These are phyloP conservation scores for Cutaneotrichosporon cutaneum DNA, from an alignment of 1,284 basidiomycete genomes.

Conservation along the genomic window DNA sequence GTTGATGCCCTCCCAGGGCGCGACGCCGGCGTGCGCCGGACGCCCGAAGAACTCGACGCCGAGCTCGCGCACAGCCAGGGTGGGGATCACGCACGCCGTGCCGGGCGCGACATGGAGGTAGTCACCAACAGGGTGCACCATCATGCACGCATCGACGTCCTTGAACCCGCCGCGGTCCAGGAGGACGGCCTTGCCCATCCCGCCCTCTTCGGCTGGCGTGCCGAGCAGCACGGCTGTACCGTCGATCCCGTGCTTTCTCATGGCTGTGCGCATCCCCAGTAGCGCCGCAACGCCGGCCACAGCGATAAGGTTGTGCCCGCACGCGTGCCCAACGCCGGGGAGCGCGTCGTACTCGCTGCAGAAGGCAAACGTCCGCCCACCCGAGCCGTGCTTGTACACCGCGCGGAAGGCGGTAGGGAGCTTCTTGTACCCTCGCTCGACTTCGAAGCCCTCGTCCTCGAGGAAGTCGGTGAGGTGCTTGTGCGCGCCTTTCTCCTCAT, in stretches of 20 bases:
- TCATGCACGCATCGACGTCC: slow-evolving; percentile 32
- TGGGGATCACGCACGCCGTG: slow-evolving; percentile 24
- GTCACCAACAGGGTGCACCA: slow-evolving; percentile 27
- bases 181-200: slow-evolving; percentile 72
- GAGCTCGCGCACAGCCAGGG: slow-evolving; percentile 34
- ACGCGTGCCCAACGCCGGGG: slow-evolving; percentile 67
- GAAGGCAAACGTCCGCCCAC: slow-evolving; percentile 64
- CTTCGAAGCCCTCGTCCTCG: slow-evolving; percentile 34
- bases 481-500: slow-evolving; percentile 36
- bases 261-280: slow-evolving; percentile 65
- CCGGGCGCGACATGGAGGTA: slow-evolving; percentile 1
- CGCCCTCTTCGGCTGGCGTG: slow-evolving; percentile 81
- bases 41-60: slow-evolving; percentile 37
- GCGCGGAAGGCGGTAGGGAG: slow-evolving; percentile 64
- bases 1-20: slow-evolving; percentile 67
- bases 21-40: slow-evolving; percentile 68
- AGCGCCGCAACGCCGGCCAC: slow-evolving; percentile 74
- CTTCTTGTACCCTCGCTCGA: slow-evolving; percentile 53
- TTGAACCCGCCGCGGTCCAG: slow-evolving; percentile 74
- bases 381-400: slow-evolving; percentile 59
- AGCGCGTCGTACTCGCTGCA: slow-evolving; percentile 61
- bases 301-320: slow-evolving; percentile 84
- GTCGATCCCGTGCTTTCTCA: slow-evolving; percentile 64
- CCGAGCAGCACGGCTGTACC: slow-evolving; percentile 77
- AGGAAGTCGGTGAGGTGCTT: slow-evolving; percentile 35